phyloP scores from a whole-genome alignment of 192 early-diverging fungal genomes.

The Dissophora ornata region DNA sequence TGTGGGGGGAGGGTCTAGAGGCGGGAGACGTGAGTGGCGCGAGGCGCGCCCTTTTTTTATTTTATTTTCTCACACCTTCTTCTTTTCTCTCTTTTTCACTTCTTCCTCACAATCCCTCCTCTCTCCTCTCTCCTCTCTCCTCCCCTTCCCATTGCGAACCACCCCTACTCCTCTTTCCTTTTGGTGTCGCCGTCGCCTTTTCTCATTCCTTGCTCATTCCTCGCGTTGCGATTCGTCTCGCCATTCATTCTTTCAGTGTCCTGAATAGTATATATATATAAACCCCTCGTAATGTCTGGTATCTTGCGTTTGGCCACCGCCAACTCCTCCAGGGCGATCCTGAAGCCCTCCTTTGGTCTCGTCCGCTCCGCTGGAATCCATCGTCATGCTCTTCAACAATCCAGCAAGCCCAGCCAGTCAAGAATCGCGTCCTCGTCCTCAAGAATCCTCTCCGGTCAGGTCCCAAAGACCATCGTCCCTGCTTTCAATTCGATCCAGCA shows the following conservation, averaged over 20 bases:
- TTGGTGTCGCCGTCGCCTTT: not conserved
- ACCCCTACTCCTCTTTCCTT: too few relatives aligned
- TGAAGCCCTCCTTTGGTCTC: constrained; percentile 22
- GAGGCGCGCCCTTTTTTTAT: constrained; percentile 1
- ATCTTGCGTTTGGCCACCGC: constrained; percentile 45
- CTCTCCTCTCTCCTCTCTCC: not conserved
- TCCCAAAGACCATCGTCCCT: constrained; percentile 8
- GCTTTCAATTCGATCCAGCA: constrained; percentile 26
- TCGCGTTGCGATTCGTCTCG: not conserved
- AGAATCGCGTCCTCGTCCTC: constrained; percentile 13
- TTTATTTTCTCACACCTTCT: constrained; percentile 14
- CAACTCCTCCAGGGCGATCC: constrained; percentile 20
- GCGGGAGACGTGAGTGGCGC: not conserved
- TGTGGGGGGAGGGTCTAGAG: not conserved
- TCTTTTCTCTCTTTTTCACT: not conserved
- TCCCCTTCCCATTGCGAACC: constrained; percentile 5
- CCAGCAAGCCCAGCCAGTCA: constrained; percentile 8
- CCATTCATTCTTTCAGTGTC: not conserved
- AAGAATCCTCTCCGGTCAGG: constrained; percentile 3
- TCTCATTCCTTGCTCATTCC: constrained; percentile 1
- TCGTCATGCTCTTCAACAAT: constrained; percentile 34
- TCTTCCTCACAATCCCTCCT: constrained; percentile 5
- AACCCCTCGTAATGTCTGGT: constrained; percentile 36
- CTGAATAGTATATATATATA: not conserved
- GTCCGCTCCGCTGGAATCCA: constrained; percentile 41